These are phyloP conservation scores for Pythium rishiriense DNA, from an alignment of 352 stramenopile species.

Conservation along the genomic window DNA sequence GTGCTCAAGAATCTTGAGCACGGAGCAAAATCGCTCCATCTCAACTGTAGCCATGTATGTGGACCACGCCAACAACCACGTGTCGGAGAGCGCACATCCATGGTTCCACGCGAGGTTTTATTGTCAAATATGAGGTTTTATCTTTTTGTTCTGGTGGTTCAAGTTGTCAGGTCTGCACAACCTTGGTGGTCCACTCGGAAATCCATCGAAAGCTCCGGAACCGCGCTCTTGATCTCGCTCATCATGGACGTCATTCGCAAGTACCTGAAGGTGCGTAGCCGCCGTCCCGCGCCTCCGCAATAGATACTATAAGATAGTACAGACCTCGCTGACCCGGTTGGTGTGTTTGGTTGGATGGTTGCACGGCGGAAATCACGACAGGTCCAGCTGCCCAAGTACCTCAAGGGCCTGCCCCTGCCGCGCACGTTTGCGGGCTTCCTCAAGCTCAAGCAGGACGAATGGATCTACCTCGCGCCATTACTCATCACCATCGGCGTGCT, in stretches of 20 bases:
- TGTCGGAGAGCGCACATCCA: conserved; percentile 14
- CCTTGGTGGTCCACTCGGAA: neutral
- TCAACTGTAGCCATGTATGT: conserved; percentile 28
- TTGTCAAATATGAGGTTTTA: conserved; percentile 19
- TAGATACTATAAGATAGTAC: neutral
- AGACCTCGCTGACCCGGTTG: conserved; percentile 11
- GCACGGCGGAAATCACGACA: conserved; percentile 14
- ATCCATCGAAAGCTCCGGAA: conserved; percentile 3
- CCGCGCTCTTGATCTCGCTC: neutral
- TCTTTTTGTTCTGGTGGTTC: conserved; percentile 30
- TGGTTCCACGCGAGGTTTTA: conserved; percentile 22
- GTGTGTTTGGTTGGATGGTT: neutral
- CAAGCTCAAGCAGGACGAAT: conserved; percentile 86
- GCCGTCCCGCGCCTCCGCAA: neutral
- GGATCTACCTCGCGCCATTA: conserved; percentile 81
- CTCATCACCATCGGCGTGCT: conserved; percentile 75
- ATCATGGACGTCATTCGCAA: conserved; percentile 80
- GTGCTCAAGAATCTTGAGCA: neutral
- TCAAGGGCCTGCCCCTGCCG: conserved; percentile 78
- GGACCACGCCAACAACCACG: conserved; percentile 16
- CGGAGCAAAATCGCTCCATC: neutral
- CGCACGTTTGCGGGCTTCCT: conserved; percentile 81
- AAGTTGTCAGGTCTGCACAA: conserved; percentile 11
- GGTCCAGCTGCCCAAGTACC: conserved; percentile 76
- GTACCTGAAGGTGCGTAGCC: conserved; percentile 62